phyloP scores from a whole-genome alignment of 2,329 filamentous ascomycete species.

The Cephalotrichum gorgonifer region DNA sequence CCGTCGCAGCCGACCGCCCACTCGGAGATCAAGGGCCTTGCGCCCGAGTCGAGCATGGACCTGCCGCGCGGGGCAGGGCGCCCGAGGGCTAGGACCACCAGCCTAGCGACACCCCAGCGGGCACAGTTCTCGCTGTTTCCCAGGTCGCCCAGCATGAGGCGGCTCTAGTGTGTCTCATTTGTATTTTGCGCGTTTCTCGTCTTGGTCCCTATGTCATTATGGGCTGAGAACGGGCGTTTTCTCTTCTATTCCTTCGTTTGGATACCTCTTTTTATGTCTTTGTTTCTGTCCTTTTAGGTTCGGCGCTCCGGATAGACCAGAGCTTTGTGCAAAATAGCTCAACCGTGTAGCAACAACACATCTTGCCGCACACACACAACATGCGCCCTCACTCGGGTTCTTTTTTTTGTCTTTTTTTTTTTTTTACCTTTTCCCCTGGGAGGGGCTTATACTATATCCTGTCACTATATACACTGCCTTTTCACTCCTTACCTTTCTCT shows the following conservation, averaged over 20 bases:
- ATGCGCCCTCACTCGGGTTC: no score
- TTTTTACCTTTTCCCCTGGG: no score
- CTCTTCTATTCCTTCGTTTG: not conserved
- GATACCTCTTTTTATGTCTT: slow-evolving; percentile 2
- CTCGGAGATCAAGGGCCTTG: slow-evolving; percentile 4
- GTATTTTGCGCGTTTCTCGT: not conserved
- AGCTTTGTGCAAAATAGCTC: no score
- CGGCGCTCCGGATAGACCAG: not conserved
- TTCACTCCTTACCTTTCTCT: no score
- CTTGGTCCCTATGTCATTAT: no score
- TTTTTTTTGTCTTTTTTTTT: no score
- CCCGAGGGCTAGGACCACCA: slow-evolving; percentile 34
- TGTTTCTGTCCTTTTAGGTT: not conserved
- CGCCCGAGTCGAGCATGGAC: slow-evolving; percentile 17
- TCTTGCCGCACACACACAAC: no score
- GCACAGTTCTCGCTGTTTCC: slow-evolving; percentile 38
- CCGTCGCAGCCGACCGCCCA: not conserved
- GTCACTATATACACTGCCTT: no score
- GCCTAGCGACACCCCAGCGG: slow-evolving; percentile 30
- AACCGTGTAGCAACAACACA: no score
- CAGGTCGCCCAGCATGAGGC: slow-evolving; percentile 10
- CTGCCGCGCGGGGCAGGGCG: slow-evolving; percentile 17
- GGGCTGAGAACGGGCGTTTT: no score
- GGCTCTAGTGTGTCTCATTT: slow-evolving; percentile 12
- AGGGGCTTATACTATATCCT: no score